Evolutionary conservation across 2,329 filamentous ascomycete genomes (phyloP).

Genomic region (Cladobotryum mycophilum): DNA sequence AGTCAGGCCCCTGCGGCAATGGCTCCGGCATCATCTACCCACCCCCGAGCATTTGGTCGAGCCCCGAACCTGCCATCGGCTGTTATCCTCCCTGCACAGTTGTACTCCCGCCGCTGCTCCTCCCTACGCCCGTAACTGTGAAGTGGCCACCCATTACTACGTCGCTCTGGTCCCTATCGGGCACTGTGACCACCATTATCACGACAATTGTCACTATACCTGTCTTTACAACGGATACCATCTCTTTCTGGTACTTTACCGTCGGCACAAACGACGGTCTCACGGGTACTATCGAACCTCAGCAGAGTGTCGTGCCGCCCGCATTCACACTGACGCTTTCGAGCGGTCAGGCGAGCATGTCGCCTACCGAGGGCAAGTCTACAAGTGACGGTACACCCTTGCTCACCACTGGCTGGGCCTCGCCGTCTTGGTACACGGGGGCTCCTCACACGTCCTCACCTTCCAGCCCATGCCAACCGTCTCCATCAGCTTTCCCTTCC

Average conservation of each 20-base stretch:
- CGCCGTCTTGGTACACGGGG: neutral
- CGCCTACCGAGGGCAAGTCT: neutral
- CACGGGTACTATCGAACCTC: too few relatives aligned
- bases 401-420: neutral
- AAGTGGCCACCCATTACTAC: neutral
- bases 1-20: neutral
- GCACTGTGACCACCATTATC: too few relatives aligned
- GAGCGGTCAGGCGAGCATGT: too few relatives aligned
- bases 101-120: neutral
- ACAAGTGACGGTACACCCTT: neutral
- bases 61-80: neutral
- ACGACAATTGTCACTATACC: too few relatives aligned
- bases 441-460: neutral
- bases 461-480: neutral
- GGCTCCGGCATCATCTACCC: neutral
- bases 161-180: too few relatives aligned
- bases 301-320: too few relatives aligned
- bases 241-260: too few relatives aligned
- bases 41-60: neutral
- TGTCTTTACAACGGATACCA: too few relatives aligned
- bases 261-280: too few relatives aligned
- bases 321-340: too few relatives aligned
- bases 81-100: neutral
- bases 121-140: neutral
- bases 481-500: neutral